Base-by-base conservation (phyloP, 2,329 filamentous ascomycete species). In the Pyrenophora seminiperda region DNA sequence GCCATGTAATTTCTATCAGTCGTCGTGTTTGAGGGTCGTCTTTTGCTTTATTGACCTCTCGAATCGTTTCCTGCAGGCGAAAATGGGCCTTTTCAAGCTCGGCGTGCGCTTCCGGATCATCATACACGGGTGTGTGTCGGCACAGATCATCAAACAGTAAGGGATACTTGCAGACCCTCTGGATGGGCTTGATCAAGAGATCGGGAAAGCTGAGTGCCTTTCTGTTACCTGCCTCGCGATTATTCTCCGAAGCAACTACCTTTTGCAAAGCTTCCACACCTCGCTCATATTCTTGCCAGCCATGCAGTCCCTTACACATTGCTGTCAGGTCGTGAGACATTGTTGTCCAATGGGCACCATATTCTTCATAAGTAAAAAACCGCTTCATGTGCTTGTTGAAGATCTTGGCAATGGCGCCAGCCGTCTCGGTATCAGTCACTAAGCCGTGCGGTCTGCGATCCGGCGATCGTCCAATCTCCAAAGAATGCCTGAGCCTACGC, bases 111-210 rank as follows among this genome's bases (percentile, higher is more conserved):
- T 85, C 85, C 0, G 91, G 91, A 64, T 91, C 95, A 67, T 97
- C 93, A 47, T 83, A 86, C 1, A 90, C 89, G 2, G 91, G 90
- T 0, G 92, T 97, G 59, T 87, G 82, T 64, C 88, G 92, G 52
- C 92, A 80, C 7, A 99, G 79, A 64, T 97, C 91, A 4, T 85
- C 81, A 65, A 97, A 92, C 2, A 97, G 78, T 3, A 99, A 78
- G 9, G 91, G 91, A 67, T 97, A 97, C 75, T 89, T 91, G 77
- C 91, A 96, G 17, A 97, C 83, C 47, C 93, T 83, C 73, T 99
- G 93, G 15, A 97, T 92, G 0, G 93, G 94, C 90, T 97, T 97
- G 60, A 97, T 91, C 47, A 97, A 80, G 4, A 97, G 79, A 73
- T 97, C 94, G 40, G 86, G 84, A 57, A 97, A 83, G 1, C 89